Evolutionary conservation across 2,329 filamentous ascomycete species (phyloP), one percentile per base, ranked within the genome.

Genomic region (Zymoseptoria pseudotritici): DNA sequence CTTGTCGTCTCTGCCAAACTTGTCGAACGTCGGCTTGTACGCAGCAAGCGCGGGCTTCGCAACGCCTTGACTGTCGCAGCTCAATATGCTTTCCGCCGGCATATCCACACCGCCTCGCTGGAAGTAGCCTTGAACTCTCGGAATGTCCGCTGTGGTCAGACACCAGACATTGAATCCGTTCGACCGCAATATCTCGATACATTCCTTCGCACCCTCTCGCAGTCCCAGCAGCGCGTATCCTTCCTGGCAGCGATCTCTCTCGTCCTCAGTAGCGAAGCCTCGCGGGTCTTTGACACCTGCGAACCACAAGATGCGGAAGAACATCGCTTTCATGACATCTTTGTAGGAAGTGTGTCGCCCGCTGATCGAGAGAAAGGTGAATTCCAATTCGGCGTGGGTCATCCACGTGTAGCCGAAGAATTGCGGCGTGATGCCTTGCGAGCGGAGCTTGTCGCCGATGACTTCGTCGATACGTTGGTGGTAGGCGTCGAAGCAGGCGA

Each of bases 91-190:
- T 65, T 80, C 79, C 0, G 66, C 57, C 0, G 80, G 79, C 73
- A 84, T 79, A 1, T 80, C 75, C 10, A 84, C 72, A 0, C 78
- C 79, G 0, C 72, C 78, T 0, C 73, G 70, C n/a, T 72, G 65
- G 61, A 85, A 83, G 62, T 84, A 85, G 0, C 80, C 81, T 7
- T 72, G 66, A 2, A 84, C 82, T 5, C 82, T 71, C 54, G 74
- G 69, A 2, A 73, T 67, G 65, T 84, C 82, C 1, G 79, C 82
- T 0, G 80, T 79, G 0, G 82, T 83, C 24, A 84, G 73, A 31
- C 75, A 78, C 81, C 82, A 84, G 4, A 83, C 76, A 0, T 77
- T 80, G 61, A 82, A 83, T 0, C 81, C 79, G 0, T 70, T 73
- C 0, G 71, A 72, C 3, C 78, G 70, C 50, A 84, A 67, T 21